Evolutionary conservation across 2,329 filamentous ascomycete genomes (phyloP).

Genomic region (Alternaria brassicae): DNA sequence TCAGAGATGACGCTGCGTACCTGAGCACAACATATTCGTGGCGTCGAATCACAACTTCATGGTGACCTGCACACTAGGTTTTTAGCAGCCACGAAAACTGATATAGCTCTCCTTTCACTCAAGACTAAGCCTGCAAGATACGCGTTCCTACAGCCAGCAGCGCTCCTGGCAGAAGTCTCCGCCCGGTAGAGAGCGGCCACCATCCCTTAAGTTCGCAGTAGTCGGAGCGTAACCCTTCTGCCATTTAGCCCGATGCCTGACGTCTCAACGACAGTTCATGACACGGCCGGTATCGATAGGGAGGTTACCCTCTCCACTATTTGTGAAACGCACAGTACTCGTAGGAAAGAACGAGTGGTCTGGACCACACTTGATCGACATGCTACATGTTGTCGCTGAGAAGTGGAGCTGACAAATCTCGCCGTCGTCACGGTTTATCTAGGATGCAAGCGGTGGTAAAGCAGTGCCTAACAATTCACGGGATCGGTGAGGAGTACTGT

Average conservation of each 20-base stretch:
- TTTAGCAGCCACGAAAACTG: background rate
- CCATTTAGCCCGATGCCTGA: background rate
- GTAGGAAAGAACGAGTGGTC: background rate
- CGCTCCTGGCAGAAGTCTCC: background rate
- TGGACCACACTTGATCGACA: slow-evolving; percentile 7
- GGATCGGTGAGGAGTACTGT: background rate
- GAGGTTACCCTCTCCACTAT: slow-evolving; percentile 3
- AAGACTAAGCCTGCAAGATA: background rate
- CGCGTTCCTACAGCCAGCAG: slow-evolving; percentile 4
- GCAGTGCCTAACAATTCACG: background rate
- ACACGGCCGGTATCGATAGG: slow-evolving; percentile 4
- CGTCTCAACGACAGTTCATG: background rate
- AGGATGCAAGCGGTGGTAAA: background rate
- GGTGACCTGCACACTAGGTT: background rate
- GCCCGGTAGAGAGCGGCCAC: slow-evolving; percentile 1
- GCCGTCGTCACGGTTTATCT: background rate
- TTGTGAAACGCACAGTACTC: slow-evolving; percentile 3
- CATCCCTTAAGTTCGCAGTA: background rate
- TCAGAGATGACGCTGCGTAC: background rate
- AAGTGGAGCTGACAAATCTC: background rate
- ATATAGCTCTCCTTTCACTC: background rate
- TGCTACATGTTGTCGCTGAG: background rate
- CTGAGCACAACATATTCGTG: background rate
- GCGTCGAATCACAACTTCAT: slow-evolving; percentile 3
- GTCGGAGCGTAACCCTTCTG: background rate